These are phyloP conservation scores for Plasmodium chabaudi DNA, from an alignment of 169 alveolate genomes.

Conservation along the genomic window DNA sequence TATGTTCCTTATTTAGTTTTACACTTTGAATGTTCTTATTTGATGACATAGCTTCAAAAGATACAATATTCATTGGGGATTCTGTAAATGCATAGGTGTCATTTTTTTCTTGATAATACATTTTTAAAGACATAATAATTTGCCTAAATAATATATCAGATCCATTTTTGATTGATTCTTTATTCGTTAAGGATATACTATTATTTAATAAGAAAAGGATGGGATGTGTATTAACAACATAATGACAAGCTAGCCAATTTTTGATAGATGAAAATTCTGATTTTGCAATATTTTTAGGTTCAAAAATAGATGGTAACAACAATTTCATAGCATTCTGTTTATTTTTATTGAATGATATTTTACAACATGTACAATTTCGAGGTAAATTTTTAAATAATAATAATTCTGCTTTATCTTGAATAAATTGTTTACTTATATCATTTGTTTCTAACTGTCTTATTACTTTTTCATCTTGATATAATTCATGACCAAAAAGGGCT, in stretches of 20 bases:
- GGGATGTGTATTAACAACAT: conserved; percentile 85
- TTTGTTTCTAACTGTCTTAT: conserved; percentile 60
- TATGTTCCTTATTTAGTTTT: conserved; percentile 18
- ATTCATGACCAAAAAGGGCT: conserved; percentile 53
- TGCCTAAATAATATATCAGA: conserved; percentile 83
- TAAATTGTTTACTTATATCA: conserved; percentile 31
- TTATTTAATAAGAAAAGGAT: conserved; percentile 79
- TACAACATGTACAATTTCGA: conserved; percentile 72
- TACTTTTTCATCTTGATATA: conserved; percentile 61
- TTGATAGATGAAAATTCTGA: conserved; percentile 76
- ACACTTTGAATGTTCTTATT: conserved; percentile 15
- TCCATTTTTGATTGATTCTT: conserved; percentile 79
- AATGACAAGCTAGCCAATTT: conserved; percentile 86
- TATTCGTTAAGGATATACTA: conserved; percentile 80
- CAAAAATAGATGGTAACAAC: conserved; percentile 74
- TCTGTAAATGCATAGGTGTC: conserved; percentile 70
- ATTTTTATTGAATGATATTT: conserved; percentile 55
- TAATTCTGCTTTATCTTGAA: conserved; percentile 73
- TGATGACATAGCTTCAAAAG: conserved; percentile 22
- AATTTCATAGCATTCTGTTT: conserved; percentile 71
- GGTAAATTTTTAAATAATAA: conserved; percentile 75
- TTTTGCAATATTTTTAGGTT: conserved; percentile 78
- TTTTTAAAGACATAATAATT: conserved; percentile 81
- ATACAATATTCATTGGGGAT: conserved; percentile 36
- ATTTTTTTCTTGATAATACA: conserved; percentile 64